Evolutionary conservation across 306 rosid species (phyloP), one percentile per base, ranked within the genome.

Genomic region (Rosa multiflora): DNA sequence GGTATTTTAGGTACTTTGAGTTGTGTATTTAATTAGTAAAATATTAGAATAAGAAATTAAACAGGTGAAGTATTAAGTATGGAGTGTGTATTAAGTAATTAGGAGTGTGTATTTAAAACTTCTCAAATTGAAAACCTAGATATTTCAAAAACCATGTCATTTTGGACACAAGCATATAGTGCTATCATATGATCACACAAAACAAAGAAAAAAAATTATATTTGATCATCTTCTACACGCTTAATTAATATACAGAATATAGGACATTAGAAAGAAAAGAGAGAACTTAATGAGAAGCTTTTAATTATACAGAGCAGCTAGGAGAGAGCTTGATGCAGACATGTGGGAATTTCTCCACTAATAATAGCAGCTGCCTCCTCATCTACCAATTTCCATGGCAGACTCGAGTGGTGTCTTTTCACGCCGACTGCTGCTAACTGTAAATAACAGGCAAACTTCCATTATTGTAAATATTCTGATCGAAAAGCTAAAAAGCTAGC

Each of bases 381-480:
- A 73, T 44, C 68, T 17, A 51, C 46, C 79, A 55, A 69, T 39
- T 73, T 56, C 61, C 82, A 66, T 26, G 67, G 73, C 17, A 42
- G 81, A 48, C 59, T 56, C 79, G 75, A 72, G 82, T 63, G 82
- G 32, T 67, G 82, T 78, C 86, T 39, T 78, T 67, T 82, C 86
- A 35, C 17, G 43, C 46, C 39, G 74, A 74, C 73, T 49, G 82
- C 68, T 73, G 23, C 42, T 48, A 67, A 73, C 86, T 82, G 82
- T 37, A 74, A 67, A 2, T 32, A 32, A 74, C 79, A 71, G 35
- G 78, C 68, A 70, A 13, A 51, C 74, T 76, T 61, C 73, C 42
- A 71, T 53, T 71, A 62, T 3, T 9, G 18, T 15, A 15, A 77
- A 43, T 43, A 23, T 53, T 78, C 21, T 56, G n/a, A 12, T 14